Conservation (phyloP, 495 filamentous ascomycete genomes). For the Cercophora samala region DNA sequence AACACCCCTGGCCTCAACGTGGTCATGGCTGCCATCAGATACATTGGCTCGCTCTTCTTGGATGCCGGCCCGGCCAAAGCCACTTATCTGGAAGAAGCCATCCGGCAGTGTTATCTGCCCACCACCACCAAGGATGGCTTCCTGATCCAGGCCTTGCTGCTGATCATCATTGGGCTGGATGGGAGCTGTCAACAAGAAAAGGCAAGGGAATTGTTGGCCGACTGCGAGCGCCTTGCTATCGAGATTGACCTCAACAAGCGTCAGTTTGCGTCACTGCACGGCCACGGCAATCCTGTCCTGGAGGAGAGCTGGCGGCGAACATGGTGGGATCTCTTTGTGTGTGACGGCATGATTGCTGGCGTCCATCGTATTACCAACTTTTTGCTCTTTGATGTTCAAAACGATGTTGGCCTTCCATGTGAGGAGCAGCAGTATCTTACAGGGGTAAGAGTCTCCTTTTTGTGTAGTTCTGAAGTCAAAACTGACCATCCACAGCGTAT, state of each 20-base stretch:
- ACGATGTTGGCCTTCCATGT: constrained; percentile 67
- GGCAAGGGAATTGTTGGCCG: constrained; percentile 61
- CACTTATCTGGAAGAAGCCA: constrained; percentile 56
- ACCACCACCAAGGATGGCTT: constrained; percentile 58
- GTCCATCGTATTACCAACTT: constrained; percentile 58
- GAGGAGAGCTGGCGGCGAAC: constrained; percentile 79
- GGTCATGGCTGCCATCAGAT: constrained; percentile 63
- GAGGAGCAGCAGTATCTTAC: constrained; percentile 67
- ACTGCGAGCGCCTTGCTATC: constrained; percentile 66
- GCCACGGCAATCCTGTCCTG: constrained; percentile 46
- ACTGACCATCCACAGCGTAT: constrained; percentile 50
- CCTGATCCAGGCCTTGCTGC: constrained; percentile 70
- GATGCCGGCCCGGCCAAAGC: constrained; percentile 49
- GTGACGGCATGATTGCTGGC: constrained; percentile 65
- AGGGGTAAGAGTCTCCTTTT: constrained; percentile 49
- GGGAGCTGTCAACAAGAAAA: constrained; percentile 65
- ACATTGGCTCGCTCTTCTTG: constrained; percentile 62
- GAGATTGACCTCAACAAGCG: constrained; percentile 71
- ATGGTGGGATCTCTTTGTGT: constrained; percentile 87
- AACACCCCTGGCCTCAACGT: constrained; percentile 35
- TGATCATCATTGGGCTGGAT: constrained; percentile 75
- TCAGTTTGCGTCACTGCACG: constrained; percentile 46
- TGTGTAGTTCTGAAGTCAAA: not conserved
- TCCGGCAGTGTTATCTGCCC: constrained; percentile 49
- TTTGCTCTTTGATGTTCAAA: constrained; percentile 50